These are phyloP conservation scores for Schizopora paradoxa DNA, from an alignment of 1,284 basidiomycete genomes.

Conservation along the genomic window DNA sequence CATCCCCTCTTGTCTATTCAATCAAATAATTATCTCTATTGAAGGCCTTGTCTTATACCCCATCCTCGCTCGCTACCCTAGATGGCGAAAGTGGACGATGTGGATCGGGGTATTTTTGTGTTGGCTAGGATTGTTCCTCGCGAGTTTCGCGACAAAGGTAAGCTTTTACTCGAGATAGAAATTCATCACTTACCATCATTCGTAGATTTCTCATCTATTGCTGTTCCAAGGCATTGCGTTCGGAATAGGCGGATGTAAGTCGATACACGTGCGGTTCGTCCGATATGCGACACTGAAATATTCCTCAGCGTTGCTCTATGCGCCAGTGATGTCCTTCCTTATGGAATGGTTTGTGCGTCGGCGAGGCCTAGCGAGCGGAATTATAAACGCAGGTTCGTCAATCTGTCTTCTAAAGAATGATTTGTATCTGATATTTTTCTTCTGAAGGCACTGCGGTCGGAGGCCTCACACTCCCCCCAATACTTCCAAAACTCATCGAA, in stretches of 20 bases:
- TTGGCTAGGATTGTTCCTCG: constrained; percentile 29
- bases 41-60: constrained; percentile 23
- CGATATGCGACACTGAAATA: not conserved
- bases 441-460: constrained; percentile 31
- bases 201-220: constrained; percentile 31
- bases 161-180: not conserved
- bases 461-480: constrained; percentile 34
- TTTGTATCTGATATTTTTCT: not conserved
- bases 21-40: too few species aligned
- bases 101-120: constrained; percentile 30
- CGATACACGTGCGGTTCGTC: not conserved
- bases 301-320: constrained; percentile 31
- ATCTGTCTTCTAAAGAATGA: not conserved
- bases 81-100: constrained; percentile 25
- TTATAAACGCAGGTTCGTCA: constrained; percentile 35
- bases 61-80: constrained; percentile 28
- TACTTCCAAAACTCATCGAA: constrained; percentile 28
- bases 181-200: not conserved
- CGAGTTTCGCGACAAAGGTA: constrained; percentile 32
- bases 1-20: not conserved
- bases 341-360: constrained; percentile 40
- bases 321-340: constrained; percentile 33
- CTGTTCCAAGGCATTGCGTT: constrained; percentile 36
- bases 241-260: constrained; percentile 33
- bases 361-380: constrained; percentile 37